Percentiles rank a stretch among this genome's conserved stretches.
phyloP scores from a whole-genome alignment of 2,329 filamentous ascomycete genomes.

The Plenodomus lindquistii region DNA sequence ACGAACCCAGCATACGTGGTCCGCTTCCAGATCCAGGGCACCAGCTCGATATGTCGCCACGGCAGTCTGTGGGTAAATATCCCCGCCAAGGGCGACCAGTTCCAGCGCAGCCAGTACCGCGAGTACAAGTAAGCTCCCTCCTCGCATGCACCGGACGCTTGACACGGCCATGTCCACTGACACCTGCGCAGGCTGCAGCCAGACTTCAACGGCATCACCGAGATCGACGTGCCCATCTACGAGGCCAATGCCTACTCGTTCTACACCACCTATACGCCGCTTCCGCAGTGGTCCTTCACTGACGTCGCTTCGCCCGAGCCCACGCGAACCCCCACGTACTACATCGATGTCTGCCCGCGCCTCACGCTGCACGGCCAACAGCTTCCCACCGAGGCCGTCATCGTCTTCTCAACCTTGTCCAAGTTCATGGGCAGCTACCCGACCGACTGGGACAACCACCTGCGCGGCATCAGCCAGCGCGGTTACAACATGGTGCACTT shows the following conservation, averaged over 20 bases:
- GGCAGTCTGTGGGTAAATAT: conserved; percentile 98
- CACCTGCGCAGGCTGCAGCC: conserved; percentile 70
- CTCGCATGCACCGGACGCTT: not conserved
- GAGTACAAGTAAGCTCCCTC: conserved; percentile 78
- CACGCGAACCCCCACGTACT: conserved; percentile 77
- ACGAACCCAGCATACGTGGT: conserved; percentile 73
- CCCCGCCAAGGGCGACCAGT: conserved; percentile 73
- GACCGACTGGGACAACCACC: conserved; percentile 84
- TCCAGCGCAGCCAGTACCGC: conserved; percentile 77
- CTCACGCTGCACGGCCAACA: conserved; percentile 73
- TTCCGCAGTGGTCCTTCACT: conserved; percentile 74
- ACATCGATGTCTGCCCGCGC: conserved; percentile 89
- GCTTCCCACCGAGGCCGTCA: conserved; percentile 83
- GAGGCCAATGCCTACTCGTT: conserved; percentile 88
- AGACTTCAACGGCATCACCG: conserved; percentile 88
- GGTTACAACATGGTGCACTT: conserved; percentile 99
- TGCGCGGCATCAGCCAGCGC: conserved; percentile 83
- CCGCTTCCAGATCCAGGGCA: conserved; percentile 90
- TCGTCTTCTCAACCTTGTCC: conserved; percentile 90
- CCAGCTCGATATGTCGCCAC: conserved; percentile 91
- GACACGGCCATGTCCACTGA: conserved; percentile 13
- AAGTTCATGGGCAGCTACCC: conserved; percentile 98
- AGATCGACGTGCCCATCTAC: conserved; percentile 86
- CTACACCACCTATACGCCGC: conserved; percentile 87
- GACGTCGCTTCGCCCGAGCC: conserved; percentile 56